Base-by-base conservation (phyloP, 2,329 filamentous ascomycete species). In the Sporothrix mexicana region DNA sequence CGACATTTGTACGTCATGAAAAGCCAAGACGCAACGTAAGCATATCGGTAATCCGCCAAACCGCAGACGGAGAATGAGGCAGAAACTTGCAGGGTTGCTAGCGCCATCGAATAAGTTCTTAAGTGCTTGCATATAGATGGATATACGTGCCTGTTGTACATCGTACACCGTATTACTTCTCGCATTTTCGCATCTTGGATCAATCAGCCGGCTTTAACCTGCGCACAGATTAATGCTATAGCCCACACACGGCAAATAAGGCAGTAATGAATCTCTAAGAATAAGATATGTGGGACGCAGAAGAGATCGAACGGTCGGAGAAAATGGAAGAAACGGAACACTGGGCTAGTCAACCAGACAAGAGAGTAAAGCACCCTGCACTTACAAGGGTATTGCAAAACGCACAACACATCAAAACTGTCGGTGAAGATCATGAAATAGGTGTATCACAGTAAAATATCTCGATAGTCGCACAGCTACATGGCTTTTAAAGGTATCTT, bases 131-230 rank as follows among this genome's bases (percentile, higher is more conserved):
- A 55, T 53, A 55, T 25, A 66, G 30, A 36, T 36, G 30, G 30
- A 36, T 25, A 49, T 17, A 36, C 5, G 3, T 67, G 23, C 17
- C 23, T 53, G 25, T 43, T 13, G 7, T 23, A 68, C 17, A 36
- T 36, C 30, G 30, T 36, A 36, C 30, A 7, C 30, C 30, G 30
- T 30, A 36, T 36, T 36, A 36, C 30, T 36, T 36, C 30, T 36
- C 30, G 36, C 13, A 45, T 55, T 10, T 23, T 55, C 51, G 47
- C 45, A 68, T 53, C 45, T 23, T 20, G 66, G 66, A 13, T 20
- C 47, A 53, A 68, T 68, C 47, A 53, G 47, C 47, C 66, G 66
- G 49, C 66, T 69, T 55, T 69, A 69, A 15, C 25, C 45, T 30
- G 47, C 3, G 47, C 23, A 8, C 25, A 43, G 17, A 55, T 55